A percentile compares a stretch with the other conserved stretches of the same genome.
Conservation (phyloP, 441 rosid genomes). For the Eutrema salsugineum region DNA sequence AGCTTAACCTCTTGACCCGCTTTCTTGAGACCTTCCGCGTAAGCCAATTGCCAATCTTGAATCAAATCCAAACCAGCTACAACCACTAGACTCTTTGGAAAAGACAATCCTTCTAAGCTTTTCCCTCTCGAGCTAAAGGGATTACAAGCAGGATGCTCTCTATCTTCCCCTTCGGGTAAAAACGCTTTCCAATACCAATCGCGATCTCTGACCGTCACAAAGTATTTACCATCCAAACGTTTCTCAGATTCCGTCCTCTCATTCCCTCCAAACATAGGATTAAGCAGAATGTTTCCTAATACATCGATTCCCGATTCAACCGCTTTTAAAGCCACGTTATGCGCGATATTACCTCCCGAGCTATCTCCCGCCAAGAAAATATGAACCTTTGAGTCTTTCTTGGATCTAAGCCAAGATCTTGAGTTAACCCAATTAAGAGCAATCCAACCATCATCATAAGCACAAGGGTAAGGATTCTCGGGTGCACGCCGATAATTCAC, state of each 20-base stretch:
- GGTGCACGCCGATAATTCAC: constrained; percentile 69
- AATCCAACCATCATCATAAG: constrained; percentile 69
- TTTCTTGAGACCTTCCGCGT: constrained; percentile 50
- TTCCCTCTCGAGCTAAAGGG: constrained; percentile 53
- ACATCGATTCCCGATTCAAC: constrained; percentile 45
- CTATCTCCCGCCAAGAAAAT: constrained; percentile 68
- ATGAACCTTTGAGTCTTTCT: constrained; percentile 54
- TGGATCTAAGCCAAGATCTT: constrained; percentile 57
- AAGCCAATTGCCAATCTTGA: constrained; percentile 62
- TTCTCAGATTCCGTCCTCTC: constrained; percentile 62
- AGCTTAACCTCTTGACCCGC: constrained; percentile 57
- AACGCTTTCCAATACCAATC: constrained; percentile 80
- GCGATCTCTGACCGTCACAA: constrained; percentile 51
- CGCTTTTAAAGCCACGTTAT: constrained; percentile 56
- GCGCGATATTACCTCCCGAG: constrained; percentile 66
- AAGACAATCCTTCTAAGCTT: constrained; percentile 40
- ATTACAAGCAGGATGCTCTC: constrained; percentile 68
- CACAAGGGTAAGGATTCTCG: constrained; percentile 58
- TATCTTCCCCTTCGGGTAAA: constrained; percentile 57
- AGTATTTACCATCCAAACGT: constrained; percentile 60
- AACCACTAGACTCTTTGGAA: constrained; percentile 61
- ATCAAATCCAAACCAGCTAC: constrained; percentile 67
- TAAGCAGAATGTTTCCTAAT: constrained; percentile 52
- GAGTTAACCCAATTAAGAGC: constrained; percentile 60
- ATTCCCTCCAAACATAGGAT: constrained; percentile 69